These are phyloP conservation scores for Bipolaris victoriae DNA, from an alignment of 2,329 filamentous ascomycete species.

Conservation along the genomic window DNA sequence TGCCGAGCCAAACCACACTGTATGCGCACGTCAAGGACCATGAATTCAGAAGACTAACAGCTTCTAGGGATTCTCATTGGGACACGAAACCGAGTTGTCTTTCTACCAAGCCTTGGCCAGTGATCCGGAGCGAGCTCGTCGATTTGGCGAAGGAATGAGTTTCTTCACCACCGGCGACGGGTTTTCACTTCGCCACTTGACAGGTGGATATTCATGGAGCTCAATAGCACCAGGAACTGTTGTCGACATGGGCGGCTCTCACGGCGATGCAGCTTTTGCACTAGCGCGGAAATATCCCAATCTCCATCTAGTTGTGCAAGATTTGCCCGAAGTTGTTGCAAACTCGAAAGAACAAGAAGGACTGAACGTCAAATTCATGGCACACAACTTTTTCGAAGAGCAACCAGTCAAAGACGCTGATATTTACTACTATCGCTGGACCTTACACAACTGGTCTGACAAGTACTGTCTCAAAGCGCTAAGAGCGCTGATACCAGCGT, in stretches of 20 bases:
- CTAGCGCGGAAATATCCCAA: conserved; percentile 20
- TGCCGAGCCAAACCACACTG: conserved; percentile 10
- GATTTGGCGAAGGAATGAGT: conserved; percentile 22
- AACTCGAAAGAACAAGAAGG: conserved; percentile 10
- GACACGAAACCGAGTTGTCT: conserved; percentile 17
- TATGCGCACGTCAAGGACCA: neutral
- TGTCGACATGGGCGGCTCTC: conserved; percentile 29
- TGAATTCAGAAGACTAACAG: neutral
- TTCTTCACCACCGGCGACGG: conserved; percentile 11
- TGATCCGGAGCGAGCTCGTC: conserved; percentile 3
- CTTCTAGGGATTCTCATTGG: conserved; percentile 3
- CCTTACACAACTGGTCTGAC: conserved; percentile 53
- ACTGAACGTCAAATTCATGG: conserved; percentile 21
- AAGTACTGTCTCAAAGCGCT: conserved; percentile 29
- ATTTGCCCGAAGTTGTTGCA: conserved; percentile 22
- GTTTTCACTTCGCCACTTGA: conserved; percentile 1
- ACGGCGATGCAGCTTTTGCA: conserved; percentile 20
- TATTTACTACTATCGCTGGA: conserved; percentile 48
- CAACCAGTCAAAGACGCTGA: conserved; percentile 35
- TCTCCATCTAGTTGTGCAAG: conserved; percentile 26
- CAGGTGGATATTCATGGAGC: conserved; percentile 6
- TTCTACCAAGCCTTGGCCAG: conserved; percentile 22
- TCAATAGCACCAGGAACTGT: conserved; percentile 20
- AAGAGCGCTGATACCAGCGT: conserved; percentile 20
- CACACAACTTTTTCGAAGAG: conserved; percentile 28